These are phyloP conservation scores for Aspergillus proliferans DNA, from an alignment of 2,329 filamentous ascomycete species.

Conservation along the genomic window DNA sequence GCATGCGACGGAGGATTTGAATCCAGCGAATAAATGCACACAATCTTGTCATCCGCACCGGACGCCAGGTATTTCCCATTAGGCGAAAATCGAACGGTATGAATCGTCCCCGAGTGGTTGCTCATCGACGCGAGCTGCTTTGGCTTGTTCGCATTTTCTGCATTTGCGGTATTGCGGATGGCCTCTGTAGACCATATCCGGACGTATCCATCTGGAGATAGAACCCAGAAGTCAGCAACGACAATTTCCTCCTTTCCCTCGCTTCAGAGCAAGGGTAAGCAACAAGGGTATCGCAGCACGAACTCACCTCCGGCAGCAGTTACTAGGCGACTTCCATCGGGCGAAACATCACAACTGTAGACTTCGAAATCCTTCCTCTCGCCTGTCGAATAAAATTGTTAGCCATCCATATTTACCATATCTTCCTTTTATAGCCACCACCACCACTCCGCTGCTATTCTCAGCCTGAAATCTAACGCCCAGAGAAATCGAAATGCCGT, in stretches of 20 bases:
- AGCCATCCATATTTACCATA: slow-evolving; percentile 12
- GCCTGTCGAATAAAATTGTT: slow-evolving; percentile 44
- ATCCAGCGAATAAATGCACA: slow-evolving; percentile 92
- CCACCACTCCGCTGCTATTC: not conserved
- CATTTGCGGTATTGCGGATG: slow-evolving; percentile 72
- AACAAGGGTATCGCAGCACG: not conserved
- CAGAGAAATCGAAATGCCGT: slow-evolving; percentile 2
- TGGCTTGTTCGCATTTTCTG: slow-evolving; percentile 65
- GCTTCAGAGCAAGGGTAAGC: not conserved
- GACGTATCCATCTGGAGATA: slow-evolving; percentile 73
- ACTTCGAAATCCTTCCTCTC: slow-evolving; percentile 98
- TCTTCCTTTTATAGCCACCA: not conserved
- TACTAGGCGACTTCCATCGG: slow-evolving; percentile 83
- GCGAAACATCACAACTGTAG: slow-evolving; percentile 95
- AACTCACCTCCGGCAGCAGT: slow-evolving; percentile 82
- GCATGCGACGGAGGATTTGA: slow-evolving; percentile 69
- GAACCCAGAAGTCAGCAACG: slow-evolving; percentile 7
- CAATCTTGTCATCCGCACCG: slow-evolving; percentile 96
- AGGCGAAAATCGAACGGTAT: slow-evolving; percentile 92
- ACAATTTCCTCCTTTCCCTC: not conserved
- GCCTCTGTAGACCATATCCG: slow-evolving; percentile 97
- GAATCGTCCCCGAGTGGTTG: slow-evolving; percentile 95
- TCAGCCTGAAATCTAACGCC: not conserved
- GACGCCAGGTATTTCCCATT: slow-evolving; percentile 94
- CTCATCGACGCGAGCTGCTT: slow-evolving; percentile 97